phyloP scores from a whole-genome alignment of 2,329 filamentous ascomycete genomes.

The Fusarium longipes region DNA sequence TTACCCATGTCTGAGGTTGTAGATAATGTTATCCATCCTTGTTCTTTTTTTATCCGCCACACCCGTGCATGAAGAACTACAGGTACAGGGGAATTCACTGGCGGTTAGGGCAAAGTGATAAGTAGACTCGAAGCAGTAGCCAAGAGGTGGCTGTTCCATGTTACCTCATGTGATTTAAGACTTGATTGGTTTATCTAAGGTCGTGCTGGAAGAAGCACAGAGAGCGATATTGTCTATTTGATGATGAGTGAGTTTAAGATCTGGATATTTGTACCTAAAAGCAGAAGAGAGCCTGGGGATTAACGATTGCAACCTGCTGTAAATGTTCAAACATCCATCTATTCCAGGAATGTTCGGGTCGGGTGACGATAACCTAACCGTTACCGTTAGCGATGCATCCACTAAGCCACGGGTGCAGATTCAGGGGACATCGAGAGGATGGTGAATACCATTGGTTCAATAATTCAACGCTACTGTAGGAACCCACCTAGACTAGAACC shows the following conservation, averaged over 20 bases:
- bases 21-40: background rate
- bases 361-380: background rate
- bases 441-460: constrained; percentile 18
- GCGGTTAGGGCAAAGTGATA: background rate
- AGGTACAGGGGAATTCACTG: background rate
- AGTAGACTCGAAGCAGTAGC: constrained; percentile 9
- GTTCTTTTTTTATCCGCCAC: constrained; percentile 10
- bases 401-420: constrained; percentile 1
- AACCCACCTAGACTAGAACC: constrained; percentile 14
- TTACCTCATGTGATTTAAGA: background rate
- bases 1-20: background rate
- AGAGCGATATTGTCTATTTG: background rate
- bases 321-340: background rate
- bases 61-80: constrained; percentile 1
- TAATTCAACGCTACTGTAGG: constrained; percentile 22
- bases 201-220: background rate
- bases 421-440: background rate
- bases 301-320: background rate
- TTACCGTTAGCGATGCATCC: constrained; percentile 4
- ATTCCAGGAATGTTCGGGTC: too few relatives aligned
- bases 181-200: background rate
- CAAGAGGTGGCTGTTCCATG: background rate
- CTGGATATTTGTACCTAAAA: too few relatives aligned
- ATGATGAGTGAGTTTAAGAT: background rate
- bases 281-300: background rate